Evolutionary conservation across 2,329 filamentous ascomycete genomes (phyloP), one percentile per base, ranked within the genome.

Genomic region (Aureobasidium sp.): DNA sequence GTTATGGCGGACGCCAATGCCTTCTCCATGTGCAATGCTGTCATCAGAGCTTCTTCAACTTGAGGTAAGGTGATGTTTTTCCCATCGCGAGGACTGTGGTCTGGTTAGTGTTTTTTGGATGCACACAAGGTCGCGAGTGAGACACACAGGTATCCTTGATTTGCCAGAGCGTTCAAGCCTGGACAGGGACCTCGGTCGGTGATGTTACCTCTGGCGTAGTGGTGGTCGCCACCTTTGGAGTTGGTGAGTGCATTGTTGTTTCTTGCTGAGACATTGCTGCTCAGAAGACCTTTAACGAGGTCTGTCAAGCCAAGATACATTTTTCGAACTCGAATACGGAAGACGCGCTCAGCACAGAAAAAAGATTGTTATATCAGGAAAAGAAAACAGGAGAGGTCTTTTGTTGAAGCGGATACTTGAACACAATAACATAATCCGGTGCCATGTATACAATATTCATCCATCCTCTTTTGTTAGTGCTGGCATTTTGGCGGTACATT

Each of bases 91-190:
- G 72, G 70, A 6, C 71, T 73, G 20, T 36, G 9, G 31, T 2
- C 0, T 29, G 31, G 29, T 34, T n/a, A 36, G 17, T 36, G 12
- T 17, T 7, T 7, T 25, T 25, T 25, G 12, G 12, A 5, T 8
- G 8, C 9, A 34, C 8, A 7, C 15, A 11, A 22, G 39, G 12
- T 25, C n/a, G 29, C 2, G 36, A 14, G 2, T 11, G 15, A 36
- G 22, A 66, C 67, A 56, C 67, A 72, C 71, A 74, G 62, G 42
- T 70, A 72, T 34, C 70, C 70, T 59, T 73, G 70, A 60, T 73
- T 73, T 29, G 69, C 68, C 2, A 73, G 66, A 8, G 69, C 66
- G 53, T 72, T 72, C 36, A 72, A 59, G 7, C 66, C 69, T 1
- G 71, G 71, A 56, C 71, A 72, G 31, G 71, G 71, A 14, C 67